Base-by-base conservation (phyloP, 352 stramenopile genomes). In the Globisporangium viniferum region DNA sequence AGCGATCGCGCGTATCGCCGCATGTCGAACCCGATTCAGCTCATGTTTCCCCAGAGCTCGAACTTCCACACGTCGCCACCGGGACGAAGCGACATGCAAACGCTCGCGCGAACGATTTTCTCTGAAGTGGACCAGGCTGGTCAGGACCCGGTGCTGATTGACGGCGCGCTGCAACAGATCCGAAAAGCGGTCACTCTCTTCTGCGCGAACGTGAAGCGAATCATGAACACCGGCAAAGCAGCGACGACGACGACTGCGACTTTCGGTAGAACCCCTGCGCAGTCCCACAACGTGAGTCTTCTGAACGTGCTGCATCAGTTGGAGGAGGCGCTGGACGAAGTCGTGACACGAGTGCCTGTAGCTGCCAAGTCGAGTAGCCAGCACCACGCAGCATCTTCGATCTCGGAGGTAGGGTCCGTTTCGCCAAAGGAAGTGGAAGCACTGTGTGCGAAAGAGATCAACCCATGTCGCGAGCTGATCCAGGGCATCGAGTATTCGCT, bases 1-100 rank as follows among this genome's bases (percentile, higher is more conserved):
- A 84, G 88, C 22, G 84, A 92, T 31, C 74, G 80, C 1, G 75
- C 78, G 4, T 89, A 86, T 48, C 75, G 81, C 10, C 80, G 82
- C 2, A 79, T 96, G 63, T 81, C 79, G 3, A 89, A 86, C 33
- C 88, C 87, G 49, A 92, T 96, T 48, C 76, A 93, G 68, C 84
- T 96, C 69, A 96, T 96, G 88, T 96, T 96, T 62, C 88, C 88
- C 9, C 82, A 94, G 41, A 93, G 83, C 70, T 74, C 82, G 22
- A 90, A 87, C 67, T 96, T 93, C 70, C 88, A 96, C 70, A 77
- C 86, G 54, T 93, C 87, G 29, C 85, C 87, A 8, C 88, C 88
- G 12, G 88, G 85, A 29, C 81, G 87, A 14, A 93, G 81, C 48
- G 88, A 96, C 33, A 94, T 95, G 81, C 84, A 91, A 67, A 93